phyloP scores from a whole-genome alignment of 2,329 filamentous ascomycete species.

The Myrmaecium sp. region DNA sequence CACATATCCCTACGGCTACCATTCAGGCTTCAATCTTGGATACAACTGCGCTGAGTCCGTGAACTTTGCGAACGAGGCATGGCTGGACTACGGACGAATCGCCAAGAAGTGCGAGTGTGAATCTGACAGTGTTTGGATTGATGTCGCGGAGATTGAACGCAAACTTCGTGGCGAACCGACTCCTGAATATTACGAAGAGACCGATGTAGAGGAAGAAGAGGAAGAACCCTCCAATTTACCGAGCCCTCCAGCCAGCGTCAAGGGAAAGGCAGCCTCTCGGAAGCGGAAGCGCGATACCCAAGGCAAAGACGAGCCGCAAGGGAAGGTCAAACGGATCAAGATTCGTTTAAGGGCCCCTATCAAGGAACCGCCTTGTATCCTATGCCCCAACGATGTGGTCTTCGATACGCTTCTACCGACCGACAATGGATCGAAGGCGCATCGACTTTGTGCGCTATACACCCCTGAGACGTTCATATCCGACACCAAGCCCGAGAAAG shows the following conservation, averaged over 20 bases:
- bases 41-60: constrained; percentile 99
- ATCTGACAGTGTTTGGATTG: constrained; percentile 95
- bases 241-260: constrained; percentile 62
- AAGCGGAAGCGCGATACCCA: constrained; percentile 52
- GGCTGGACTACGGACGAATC: constrained; percentile 87
- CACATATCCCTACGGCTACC: constrained; percentile 95
- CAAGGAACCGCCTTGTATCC: constrained; percentile 68
- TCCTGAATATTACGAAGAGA: constrained; percentile 67
- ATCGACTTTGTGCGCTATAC: constrained; percentile 77
- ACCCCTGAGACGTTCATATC: constrained; percentile 85
- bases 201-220: constrained; percentile 49
- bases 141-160: constrained; percentile 88
- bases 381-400: constrained; percentile 82
- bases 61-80: constrained; percentile 91
- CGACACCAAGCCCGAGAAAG: constrained; percentile 49
- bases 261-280: constrained; percentile 37
- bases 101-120: constrained; percentile 96
- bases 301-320: constrained; percentile 36
- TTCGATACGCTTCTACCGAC: constrained; percentile 72
- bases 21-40: constrained; percentile 92
- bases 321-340: constrained; percentile 56
- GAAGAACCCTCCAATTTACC: constrained; percentile 46
- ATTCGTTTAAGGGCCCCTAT: constrained; percentile 54
- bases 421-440: constrained; percentile 72
- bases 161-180: constrained; percentile 73